phyloP scores from a whole-genome alignment of 2,329 filamentous ascomycete genomes.

The Epichloe gansuensis region DNA sequence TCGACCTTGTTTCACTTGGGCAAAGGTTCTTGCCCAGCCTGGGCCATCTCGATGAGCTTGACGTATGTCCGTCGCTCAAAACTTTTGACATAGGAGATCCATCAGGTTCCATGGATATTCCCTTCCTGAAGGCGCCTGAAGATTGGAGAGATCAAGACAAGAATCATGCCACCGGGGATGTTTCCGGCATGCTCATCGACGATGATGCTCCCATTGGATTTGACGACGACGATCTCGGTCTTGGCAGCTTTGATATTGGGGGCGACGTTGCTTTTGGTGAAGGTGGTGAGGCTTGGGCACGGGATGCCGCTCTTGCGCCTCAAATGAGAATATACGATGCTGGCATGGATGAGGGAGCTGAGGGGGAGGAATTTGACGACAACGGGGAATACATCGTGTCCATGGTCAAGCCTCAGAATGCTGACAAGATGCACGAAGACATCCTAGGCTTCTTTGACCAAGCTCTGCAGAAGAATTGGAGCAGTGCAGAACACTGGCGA shows the following conservation, averaged over 20 bases:
- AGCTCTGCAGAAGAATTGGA: slow-evolving; percentile 93
- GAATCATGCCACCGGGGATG: slow-evolving; percentile 47
- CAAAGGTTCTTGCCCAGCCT: slow-evolving; percentile 79
- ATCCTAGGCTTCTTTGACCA: slow-evolving; percentile 98
- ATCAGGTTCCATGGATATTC: slow-evolving; percentile 74
- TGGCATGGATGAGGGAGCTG: slow-evolving; percentile 38
- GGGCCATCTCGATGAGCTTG: slow-evolving; percentile 62
- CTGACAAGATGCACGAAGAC: slow-evolving; percentile 70
- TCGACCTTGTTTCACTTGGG: slow-evolving; percentile 65
- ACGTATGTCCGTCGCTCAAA: slow-evolving; percentile 90
- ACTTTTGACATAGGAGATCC: slow-evolving; percentile 83
- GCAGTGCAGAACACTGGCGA: slow-evolving; percentile 95
- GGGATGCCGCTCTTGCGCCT: slow-evolving; percentile 73
- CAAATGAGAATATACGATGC: slow-evolving; percentile 70
- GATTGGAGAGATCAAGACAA: slow-evolving; percentile 67
- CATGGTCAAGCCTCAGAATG: slow-evolving; percentile 53
- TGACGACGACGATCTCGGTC: slow-evolving; percentile 52
- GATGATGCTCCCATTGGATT: slow-evolving; percentile 77
- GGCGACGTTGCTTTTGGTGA: slow-evolving; percentile 80
- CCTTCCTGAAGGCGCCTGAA: slow-evolving; percentile 79
- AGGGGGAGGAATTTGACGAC: slow-evolving; percentile 29
- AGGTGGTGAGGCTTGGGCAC: slow-evolving; percentile 90
- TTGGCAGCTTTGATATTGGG: slow-evolving; percentile 59
- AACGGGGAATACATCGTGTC: slow-evolving; percentile 67
- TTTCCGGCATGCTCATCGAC: slow-evolving; percentile 72